These are phyloP conservation scores for Pythium rhizo-oryzae DNA, from an alignment of 352 stramenopile genomes.

Conservation along the genomic window DNA sequence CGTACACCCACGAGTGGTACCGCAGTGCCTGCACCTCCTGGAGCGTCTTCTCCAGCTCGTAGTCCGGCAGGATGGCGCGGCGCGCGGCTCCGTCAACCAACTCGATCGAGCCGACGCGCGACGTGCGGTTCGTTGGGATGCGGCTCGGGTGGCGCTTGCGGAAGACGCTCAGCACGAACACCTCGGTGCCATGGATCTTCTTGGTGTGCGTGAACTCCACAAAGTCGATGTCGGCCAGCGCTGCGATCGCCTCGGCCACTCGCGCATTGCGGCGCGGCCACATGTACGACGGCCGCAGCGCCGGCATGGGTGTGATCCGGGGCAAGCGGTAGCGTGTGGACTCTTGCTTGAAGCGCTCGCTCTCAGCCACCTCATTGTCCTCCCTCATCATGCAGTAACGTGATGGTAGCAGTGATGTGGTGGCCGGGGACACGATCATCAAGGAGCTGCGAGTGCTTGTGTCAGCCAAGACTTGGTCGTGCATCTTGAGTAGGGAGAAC, in stretches of 20 bases:
- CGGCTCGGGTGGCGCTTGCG: slow-evolving; percentile 45
- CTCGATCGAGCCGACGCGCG: slow-evolving; percentile 5
- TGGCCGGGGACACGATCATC: no score
- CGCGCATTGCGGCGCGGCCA: slow-evolving; percentile 41
- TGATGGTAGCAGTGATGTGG: no score
- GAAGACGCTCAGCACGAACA: slow-evolving; percentile 58
- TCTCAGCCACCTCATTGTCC: no score
- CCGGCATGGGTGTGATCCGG: slow-evolving; percentile 23
- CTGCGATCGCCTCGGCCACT: slow-evolving; percentile 38
- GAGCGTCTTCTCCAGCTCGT: slow-evolving; percentile 43
- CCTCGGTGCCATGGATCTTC: slow-evolving; percentile 38
- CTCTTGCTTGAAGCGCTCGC: no score
- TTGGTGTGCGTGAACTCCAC: slow-evolving; percentile 48
- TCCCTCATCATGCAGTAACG: no score
- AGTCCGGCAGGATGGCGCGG: slow-evolving; percentile 35
- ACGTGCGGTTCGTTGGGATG: slow-evolving; percentile 43
- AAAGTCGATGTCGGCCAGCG: slow-evolving; percentile 48
- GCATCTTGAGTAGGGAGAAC: neutral
- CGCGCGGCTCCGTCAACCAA: slow-evolving; percentile 2
- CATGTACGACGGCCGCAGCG: slow-evolving; percentile 39
- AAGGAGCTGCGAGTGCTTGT: no score
- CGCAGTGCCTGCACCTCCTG: slow-evolving; percentile 44
- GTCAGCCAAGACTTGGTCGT: no score
- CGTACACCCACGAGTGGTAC: slow-evolving; percentile 37
- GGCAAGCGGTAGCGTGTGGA: neutral